phyloP scores from a whole-genome alignment of 257 asterid genomes.

The Solanum etuberosum region DNA sequence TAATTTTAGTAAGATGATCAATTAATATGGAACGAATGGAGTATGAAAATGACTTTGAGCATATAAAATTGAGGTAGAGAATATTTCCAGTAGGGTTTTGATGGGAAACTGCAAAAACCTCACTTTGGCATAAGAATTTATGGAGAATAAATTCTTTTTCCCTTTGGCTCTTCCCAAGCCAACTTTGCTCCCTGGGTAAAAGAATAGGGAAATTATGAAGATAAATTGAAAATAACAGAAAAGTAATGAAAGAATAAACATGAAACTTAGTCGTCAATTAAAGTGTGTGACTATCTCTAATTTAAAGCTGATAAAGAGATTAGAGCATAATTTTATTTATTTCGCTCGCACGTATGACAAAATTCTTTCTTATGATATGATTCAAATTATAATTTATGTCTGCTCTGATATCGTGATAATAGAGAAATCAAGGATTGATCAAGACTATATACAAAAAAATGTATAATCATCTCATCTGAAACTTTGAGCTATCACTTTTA shows the following conservation, averaged over 20 bases:
- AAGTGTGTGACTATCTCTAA: not conserved
- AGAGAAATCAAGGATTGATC: not conserved
- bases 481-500: not conserved
- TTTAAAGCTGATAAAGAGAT: not conserved
- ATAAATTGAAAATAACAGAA: not conserved
- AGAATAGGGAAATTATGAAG: not conserved
- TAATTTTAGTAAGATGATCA: not conserved
- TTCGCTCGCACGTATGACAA: no score
- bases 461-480: not conserved
- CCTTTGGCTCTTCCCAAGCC: not conserved
- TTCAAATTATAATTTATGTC: not conserved
- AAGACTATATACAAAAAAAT: not conserved
- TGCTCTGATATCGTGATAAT: not conserved
- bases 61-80: not conserved
- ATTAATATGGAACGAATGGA: no score
- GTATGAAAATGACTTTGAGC: not conserved
- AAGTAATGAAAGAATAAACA: not conserved
- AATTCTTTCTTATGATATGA: not conserved
- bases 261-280: not conserved
- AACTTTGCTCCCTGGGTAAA: not conserved
- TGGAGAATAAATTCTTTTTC: not conserved
- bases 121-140: not conserved
- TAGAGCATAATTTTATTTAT: not conserved
- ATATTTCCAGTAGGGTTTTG: not conserved
- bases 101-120: not conserved